These are phyloP conservation scores for Aurantiochytrium sp. DNA, from an alignment of 108 stramenopile species.

Conservation along the genomic window DNA sequence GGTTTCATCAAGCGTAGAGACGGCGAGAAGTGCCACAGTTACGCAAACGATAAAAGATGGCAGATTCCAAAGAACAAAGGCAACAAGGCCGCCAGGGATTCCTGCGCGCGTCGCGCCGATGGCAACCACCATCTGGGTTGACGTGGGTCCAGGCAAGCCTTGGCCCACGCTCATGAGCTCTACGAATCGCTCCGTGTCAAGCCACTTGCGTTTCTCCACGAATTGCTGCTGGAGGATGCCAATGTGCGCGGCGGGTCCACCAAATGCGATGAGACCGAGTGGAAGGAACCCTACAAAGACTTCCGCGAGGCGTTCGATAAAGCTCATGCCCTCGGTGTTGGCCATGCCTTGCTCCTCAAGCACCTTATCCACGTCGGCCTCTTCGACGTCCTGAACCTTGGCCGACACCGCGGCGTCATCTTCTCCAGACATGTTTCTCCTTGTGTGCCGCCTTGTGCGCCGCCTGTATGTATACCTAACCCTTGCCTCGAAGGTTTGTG, in stretches of 20 bases:
- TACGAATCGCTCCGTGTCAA: conserved; percentile 75
- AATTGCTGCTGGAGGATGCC: conserved; percentile 80
- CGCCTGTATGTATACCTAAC: no score
- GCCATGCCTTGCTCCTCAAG: neutral
- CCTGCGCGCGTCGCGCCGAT: conserved; percentile 74
- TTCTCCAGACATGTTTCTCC: no score
- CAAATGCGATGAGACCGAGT: conserved; percentile 76
- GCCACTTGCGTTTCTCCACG: conserved; percentile 68
- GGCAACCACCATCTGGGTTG: conserved; percentile 71
- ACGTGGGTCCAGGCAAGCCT: conserved; percentile 83
- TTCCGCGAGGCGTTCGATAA: conserved; percentile 49
- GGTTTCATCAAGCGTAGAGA: conserved; percentile 57
- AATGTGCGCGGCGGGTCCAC: conserved; percentile 73
- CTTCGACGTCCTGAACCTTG: neutral
- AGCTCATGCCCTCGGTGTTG: neutral
- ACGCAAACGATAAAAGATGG: conserved; percentile 64
- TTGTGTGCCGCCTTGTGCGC: no score
- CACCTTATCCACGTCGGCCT: neutral
- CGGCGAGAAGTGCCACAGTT: conserved; percentile 53
- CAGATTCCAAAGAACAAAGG: conserved; percentile 65
- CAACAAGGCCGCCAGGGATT: conserved; percentile 65
- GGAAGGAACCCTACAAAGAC: conserved; percentile 67
- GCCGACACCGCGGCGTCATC: neutral
- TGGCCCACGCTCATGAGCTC: conserved; percentile 71
- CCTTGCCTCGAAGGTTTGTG: no score